Percentiles rank a stretch among this genome's conserved stretches.
Conservation (phyloP, 2,329 filamentous ascomycete genomes). For the Epichloe aotearoae region DNA sequence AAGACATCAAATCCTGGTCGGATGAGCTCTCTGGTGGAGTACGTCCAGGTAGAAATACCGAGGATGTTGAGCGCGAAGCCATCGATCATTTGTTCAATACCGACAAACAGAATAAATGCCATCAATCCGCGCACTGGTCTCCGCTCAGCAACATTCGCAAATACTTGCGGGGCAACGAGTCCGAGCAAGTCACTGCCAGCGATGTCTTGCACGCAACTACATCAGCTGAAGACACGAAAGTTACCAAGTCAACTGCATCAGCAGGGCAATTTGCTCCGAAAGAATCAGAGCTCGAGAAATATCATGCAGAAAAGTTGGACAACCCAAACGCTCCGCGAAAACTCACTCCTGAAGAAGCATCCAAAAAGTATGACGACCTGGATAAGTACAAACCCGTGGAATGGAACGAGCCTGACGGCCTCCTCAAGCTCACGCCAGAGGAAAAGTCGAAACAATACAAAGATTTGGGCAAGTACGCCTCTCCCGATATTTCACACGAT, state of each 20-base stretch:
- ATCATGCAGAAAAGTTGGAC: conserved; percentile 18
- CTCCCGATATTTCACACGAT: conserved; percentile 15
- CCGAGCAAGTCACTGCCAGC: conserved; percentile 11
- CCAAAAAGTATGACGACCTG: conserved; percentile 28
- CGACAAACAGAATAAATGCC: conserved; percentile 7
- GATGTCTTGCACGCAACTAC: conserved; percentile 15
- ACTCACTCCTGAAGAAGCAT: conserved; percentile 19
- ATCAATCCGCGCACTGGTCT: conserved; percentile 9
- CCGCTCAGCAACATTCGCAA: conserved; percentile 21
- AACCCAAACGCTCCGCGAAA: conserved; percentile 14
- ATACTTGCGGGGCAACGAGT: conserved; percentile 14
- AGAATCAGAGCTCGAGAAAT: conserved; percentile 18
- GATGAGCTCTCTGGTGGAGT: conserved; percentile 24
- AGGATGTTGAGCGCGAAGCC: conserved; percentile 31
- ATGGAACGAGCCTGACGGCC: conserved; percentile 19
- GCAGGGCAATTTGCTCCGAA: conserved; percentile 28
- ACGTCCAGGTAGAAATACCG: conserved; percentile 28
- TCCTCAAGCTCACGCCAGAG: conserved; percentile 15
- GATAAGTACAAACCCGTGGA: conserved; percentile 22
- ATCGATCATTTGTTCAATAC: conserved; percentile 30
- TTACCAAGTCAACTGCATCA: conserved; percentile 25
- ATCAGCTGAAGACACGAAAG: conserved; percentile 4
- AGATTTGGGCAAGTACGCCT: conserved; percentile 24
- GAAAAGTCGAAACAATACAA: conserved; percentile 18
- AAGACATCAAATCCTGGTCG: conserved; percentile 22